These are phyloP conservation scores for Penicillium crustosum DNA, from an alignment of 2,329 filamentous ascomycete species.

Conservation along the genomic window DNA sequence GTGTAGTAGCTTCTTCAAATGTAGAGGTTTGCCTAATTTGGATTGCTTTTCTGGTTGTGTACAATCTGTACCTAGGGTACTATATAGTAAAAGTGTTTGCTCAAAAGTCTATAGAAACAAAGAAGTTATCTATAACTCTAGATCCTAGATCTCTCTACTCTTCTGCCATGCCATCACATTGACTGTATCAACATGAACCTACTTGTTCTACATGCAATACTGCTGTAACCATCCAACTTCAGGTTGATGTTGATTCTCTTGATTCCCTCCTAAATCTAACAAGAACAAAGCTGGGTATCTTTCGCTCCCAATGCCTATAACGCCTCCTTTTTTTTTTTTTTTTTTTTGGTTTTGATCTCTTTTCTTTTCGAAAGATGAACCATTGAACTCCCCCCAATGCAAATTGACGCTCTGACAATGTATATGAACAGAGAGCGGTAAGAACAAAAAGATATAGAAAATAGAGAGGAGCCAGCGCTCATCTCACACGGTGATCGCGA, in stretches of 20 bases:
- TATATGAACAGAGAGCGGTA: not conserved
- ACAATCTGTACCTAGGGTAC: not conserved
- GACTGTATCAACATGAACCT: not conserved
- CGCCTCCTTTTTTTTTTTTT: not conserved
- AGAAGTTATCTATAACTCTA: not conserved
- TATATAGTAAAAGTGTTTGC: not conserved
- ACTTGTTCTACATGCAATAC: not conserved
- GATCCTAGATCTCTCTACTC: not conserved
- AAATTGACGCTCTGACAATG: not conserved
- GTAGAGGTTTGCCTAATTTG: not conserved
- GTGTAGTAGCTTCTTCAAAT: not conserved
- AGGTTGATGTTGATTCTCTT: not conserved
- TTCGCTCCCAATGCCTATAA: constrained; percentile 4
- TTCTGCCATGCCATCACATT: not conserved
- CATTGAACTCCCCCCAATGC: not conserved
- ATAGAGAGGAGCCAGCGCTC: not conserved
- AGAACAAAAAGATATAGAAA: not conserved
- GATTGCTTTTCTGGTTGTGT: not conserved
- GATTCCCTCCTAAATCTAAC: not conserved
- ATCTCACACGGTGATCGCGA: not conserved
- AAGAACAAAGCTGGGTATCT: constrained; percentile 8
- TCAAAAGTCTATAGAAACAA: not conserved
- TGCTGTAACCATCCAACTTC: not conserved
- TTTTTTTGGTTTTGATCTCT: not conserved
- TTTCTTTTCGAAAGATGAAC: not conserved